Evolutionary conservation across 2,329 filamentous ascomycete species (phyloP).

Genomic region (Pestalotiopsis sp.): DNA sequence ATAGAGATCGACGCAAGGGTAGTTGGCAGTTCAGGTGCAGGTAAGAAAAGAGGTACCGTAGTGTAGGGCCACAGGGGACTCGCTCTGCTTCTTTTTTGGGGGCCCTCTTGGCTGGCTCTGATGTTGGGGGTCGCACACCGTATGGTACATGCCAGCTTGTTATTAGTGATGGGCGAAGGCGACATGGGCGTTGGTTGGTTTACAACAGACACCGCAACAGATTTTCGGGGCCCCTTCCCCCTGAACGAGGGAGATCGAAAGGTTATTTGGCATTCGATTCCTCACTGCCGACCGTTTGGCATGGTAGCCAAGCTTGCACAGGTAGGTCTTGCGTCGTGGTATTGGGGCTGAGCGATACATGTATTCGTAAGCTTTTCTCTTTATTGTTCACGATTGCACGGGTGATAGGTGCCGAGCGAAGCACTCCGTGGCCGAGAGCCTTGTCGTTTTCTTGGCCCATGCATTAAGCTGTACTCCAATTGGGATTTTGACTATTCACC

Average conservation of each 20-base stretch:
- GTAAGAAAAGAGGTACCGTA: not conserved
- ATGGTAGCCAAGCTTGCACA: not conserved
- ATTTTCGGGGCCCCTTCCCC: not conserved
- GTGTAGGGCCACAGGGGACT: too few species aligned
- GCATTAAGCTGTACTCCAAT: not conserved
- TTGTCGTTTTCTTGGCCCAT: not conserved
- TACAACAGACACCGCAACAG: not conserved
- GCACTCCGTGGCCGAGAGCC: not conserved
- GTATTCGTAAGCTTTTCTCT: not conserved
- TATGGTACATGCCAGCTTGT: not conserved
- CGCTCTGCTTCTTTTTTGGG: not conserved
- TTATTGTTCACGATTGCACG: not conserved
- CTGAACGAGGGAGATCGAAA: not conserved
- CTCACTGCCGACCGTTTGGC: not conserved
- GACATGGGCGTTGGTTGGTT: not conserved
- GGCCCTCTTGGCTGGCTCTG: not conserved
- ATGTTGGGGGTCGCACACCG: not conserved
- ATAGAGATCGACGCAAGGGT: not conserved
- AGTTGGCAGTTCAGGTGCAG: not conserved
- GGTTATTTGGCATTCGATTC: not conserved
- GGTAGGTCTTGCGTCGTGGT: not conserved
- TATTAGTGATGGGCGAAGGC: not conserved
- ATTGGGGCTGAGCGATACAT: not conserved
- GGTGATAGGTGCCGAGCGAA: not conserved
- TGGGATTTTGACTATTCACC: not conserved